phyloP scores from a whole-genome alignment of 2,329 filamentous ascomycete genomes.

The Dothistroma septosporum region DNA sequence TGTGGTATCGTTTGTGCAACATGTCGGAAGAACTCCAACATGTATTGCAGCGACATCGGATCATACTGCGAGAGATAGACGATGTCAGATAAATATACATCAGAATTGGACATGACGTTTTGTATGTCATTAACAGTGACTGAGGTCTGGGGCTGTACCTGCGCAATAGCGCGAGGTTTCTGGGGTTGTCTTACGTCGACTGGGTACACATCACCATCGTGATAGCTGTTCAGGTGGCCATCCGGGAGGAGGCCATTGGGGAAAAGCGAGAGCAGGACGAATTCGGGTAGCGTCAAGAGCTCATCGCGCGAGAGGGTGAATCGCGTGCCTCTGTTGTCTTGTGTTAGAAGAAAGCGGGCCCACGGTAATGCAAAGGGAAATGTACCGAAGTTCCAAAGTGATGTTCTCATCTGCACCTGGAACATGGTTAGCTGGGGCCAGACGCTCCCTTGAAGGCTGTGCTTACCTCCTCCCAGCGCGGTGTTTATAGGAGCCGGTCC shows the following conservation, averaged over 20 bases:
- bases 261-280: conserved; percentile 94
- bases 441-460: background rate
- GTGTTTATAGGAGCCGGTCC: conserved; percentile 81
- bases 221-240: conserved; percentile 87
- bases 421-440: background rate
- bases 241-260: conserved; percentile 97
- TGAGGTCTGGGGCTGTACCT: conserved; percentile 26
- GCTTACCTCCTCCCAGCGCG: conserved; percentile 59
- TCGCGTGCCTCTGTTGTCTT: conserved; percentile 66
- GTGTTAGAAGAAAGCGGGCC: conserved; percentile 22
- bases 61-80: conserved; percentile 72
- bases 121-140: conserved; percentile 39
- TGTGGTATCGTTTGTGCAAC: conserved; percentile 96
- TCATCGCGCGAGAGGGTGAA: conserved; percentile 95
- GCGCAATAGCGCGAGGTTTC: conserved; percentile 28
- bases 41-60: conserved; percentile 92
- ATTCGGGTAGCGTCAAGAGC: conserved; percentile 90
- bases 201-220: conserved; percentile 90
- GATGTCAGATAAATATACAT: conserved; percentile 55
- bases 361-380: background rate
- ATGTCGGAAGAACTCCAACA: conserved; percentile 96
- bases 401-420: conserved; percentile 81
- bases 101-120: conserved; percentile 40
- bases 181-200: conserved; percentile 72
- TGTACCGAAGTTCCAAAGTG: conserved; percentile 86